Conservation (phyloP, 192 early-diverging fungal species). For the Podila verticillata region DNA sequence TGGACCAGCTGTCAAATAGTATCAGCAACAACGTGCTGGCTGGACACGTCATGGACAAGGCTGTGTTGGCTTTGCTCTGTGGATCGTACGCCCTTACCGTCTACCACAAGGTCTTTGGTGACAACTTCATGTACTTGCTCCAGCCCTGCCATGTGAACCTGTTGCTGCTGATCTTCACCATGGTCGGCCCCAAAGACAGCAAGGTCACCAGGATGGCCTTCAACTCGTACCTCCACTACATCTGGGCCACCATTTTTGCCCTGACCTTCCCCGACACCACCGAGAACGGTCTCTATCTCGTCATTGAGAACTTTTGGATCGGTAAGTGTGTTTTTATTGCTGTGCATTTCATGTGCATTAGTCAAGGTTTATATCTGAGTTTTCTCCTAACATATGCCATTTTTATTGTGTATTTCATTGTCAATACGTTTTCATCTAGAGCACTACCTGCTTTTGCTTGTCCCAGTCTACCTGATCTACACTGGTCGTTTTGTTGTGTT, state of each 20-base stretch:
- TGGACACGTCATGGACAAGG: slow-evolving; percentile 48
- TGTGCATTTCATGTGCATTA: not conserved
- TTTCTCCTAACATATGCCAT: not conserved
- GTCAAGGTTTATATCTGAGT: not conserved
- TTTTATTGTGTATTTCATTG: too few relatives aligned
- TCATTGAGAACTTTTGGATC: slow-evolving; percentile 64
- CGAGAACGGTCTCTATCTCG: slow-evolving; percentile 55
- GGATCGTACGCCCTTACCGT: slow-evolving; percentile 59
- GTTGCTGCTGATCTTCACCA: slow-evolving; percentile 52
- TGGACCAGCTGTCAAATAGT: slow-evolving; percentile 41
- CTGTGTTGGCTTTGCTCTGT: slow-evolving; percentile 43
- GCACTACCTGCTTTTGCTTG: slow-evolving; percentile 58
- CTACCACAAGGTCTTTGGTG: slow-evolving; percentile 58
- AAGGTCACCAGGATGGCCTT: slow-evolving; percentile 49
- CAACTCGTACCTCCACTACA: slow-evolving; percentile 64
- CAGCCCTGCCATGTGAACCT: slow-evolving; percentile 68
- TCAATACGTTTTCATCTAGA: too few relatives aligned
- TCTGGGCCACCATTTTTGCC: slow-evolving; percentile 63
- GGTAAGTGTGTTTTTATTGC: slow-evolving; percentile 34
- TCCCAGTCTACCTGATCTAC: slow-evolving; percentile 63
- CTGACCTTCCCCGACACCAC: slow-evolving; percentile 59
- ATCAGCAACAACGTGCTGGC: slow-evolving; percentile 33
- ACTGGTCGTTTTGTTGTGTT: slow-evolving; percentile 61
- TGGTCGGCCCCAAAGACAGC: slow-evolving; percentile 54
- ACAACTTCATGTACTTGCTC: slow-evolving; percentile 58